A percentile compares a stretch with the other conserved stretches of the same genome.
These are phyloP conservation scores for Claviceps maximensis DNA, from an alignment of 2,329 filamentous ascomycete genomes.

Conservation along the genomic window DNA sequence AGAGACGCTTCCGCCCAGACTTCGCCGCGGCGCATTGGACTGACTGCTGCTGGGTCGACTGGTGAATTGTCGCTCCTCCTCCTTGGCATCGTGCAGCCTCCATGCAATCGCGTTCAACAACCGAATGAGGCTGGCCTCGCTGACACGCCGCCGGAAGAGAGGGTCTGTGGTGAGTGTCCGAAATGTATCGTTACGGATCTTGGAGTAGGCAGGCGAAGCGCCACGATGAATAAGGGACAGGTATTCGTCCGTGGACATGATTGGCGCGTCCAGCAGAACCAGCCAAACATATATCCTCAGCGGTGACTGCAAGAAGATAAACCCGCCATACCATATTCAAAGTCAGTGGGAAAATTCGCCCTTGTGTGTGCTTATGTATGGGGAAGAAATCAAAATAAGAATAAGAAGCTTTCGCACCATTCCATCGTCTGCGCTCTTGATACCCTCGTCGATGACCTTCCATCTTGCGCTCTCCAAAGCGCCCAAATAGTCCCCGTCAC, in stretches of 20 bases:
- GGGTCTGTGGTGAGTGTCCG: slow-evolving; percentile 92
- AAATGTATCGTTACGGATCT: slow-evolving; percentile 97
- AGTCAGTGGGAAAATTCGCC: not conserved
- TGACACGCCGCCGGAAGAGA: slow-evolving; percentile 90
- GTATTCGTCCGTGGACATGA: slow-evolving; percentile 77
- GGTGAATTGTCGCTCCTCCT: slow-evolving; percentile 25
- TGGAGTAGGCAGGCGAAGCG: slow-evolving; percentile 85
- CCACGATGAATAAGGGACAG: slow-evolving; percentile 83
- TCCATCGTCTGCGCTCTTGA: slow-evolving; percentile 66
- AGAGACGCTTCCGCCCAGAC: slow-evolving; percentile 20
- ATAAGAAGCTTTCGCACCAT: slow-evolving; percentile 42
- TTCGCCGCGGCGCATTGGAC: slow-evolving; percentile 19
- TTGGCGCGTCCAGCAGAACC: slow-evolving; percentile 75
- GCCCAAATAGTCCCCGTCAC: slow-evolving; percentile 51
- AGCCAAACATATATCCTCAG: slow-evolving; percentile 94
- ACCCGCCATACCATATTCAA: too few relatives aligned
- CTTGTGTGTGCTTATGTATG: too few relatives aligned
- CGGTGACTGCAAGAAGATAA: slow-evolving; percentile 56
- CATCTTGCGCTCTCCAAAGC: slow-evolving; percentile 59
- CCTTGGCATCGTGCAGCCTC: slow-evolving; percentile 71
- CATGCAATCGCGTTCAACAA: slow-evolving; percentile 91
- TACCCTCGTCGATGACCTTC: slow-evolving; percentile 61
- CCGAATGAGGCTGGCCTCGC: slow-evolving; percentile 86
- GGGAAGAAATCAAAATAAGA: too few relatives aligned
- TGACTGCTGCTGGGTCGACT: slow-evolving; percentile 26